Evolutionary conservation across 768 basidiomycete genomes (phyloP).

Genomic region (Boletus speciosus): DNA sequence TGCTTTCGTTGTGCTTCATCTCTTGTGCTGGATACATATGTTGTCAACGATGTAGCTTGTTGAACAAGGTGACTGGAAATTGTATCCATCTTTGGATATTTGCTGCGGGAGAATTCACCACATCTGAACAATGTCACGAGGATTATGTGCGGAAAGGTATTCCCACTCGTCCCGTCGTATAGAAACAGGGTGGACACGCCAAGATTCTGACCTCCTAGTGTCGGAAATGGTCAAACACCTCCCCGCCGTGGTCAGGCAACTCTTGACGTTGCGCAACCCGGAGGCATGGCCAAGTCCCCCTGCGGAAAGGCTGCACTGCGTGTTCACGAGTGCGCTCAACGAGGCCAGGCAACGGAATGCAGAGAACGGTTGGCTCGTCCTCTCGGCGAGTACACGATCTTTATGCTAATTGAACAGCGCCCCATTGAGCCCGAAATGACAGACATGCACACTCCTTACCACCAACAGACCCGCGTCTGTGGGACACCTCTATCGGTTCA

Average conservation of each 20-base stretch:
- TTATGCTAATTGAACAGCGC: conserved; percentile 11
- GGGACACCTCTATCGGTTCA: conserved; percentile 78
- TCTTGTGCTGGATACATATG: conserved; percentile 21
- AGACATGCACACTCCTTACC: conserved; percentile 84
- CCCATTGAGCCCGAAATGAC: conserved; percentile 31
- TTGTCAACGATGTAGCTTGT: conserved; percentile 21
- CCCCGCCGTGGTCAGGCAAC: conserved; percentile 66
- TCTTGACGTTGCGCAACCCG: conserved; percentile 65
- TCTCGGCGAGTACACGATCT: conserved; percentile 51
- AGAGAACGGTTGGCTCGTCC: conserved; percentile 77
- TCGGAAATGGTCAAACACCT: conserved; percentile 43
- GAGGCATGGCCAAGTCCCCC: conserved; percentile 57
- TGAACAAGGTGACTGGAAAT: conserved; percentile 17
- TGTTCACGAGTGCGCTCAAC: conserved; percentile 59
- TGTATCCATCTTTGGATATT: neutral
- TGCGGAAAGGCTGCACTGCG: conserved; percentile 44
- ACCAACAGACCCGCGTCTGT: conserved; percentile 77
- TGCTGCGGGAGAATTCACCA: neutral
- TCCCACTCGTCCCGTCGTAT: conserved; percentile 7
- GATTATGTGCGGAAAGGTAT: neutral
- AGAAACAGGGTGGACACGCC: conserved; percentile 6
- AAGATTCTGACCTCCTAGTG: neutral
- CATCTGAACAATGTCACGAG: neutral
- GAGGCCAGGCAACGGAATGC: conserved; percentile 64
- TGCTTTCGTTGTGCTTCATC: conserved; percentile 12